Evolutionary conservation across 2,329 filamentous ascomycete species (phyloP).

Genomic region (Diaporthe destruens): DNA sequence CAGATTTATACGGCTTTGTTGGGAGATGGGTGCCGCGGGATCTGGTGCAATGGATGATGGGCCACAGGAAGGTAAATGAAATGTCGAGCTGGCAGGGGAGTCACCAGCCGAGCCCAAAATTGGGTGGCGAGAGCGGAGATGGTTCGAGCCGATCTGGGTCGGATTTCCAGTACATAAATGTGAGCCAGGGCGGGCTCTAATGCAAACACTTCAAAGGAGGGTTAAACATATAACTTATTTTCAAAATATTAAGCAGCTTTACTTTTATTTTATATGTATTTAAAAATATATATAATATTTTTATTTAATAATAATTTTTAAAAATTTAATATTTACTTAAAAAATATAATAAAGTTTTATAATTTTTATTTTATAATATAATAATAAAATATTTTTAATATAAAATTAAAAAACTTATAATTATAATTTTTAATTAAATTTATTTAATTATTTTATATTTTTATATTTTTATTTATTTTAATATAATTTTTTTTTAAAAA

Average conservation of each 20-base stretch:
- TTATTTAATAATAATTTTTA: no score
- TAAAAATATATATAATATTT: no score
- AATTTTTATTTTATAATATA: no score
- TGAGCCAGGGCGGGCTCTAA: slow-evolving; percentile 60
- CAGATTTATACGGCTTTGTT: slow-evolving; percentile 85
- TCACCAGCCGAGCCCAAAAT: slow-evolving; percentile 46
- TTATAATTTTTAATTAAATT: no score
- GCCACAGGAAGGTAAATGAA: slow-evolving; percentile 73
- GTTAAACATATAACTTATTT: slow-evolving; percentile 36
- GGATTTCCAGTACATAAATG: slow-evolving; percentile 63
- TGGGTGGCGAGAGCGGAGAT: slow-evolving; percentile 48
- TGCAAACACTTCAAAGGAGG: slow-evolving; percentile 62
- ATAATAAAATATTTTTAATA: no score
- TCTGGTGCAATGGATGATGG: slow-evolving; percentile 95
- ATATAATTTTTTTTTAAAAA: no score
- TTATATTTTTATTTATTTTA: no score
- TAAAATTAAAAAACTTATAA: no score
- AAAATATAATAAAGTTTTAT: no score
- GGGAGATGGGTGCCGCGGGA: slow-evolving; percentile 82
- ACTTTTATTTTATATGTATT: no score
- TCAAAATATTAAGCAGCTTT: background rate
- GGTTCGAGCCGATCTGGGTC: slow-evolving; percentile 3
- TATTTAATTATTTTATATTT: no score
- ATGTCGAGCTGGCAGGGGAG: slow-evolving; percentile 65
- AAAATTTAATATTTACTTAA: no score